Evolutionary conservation across 2,329 filamentous ascomycete genomes (phyloP), one percentile per base, ranked within the genome.

Genomic region (Rutstroemia sp.): DNA sequence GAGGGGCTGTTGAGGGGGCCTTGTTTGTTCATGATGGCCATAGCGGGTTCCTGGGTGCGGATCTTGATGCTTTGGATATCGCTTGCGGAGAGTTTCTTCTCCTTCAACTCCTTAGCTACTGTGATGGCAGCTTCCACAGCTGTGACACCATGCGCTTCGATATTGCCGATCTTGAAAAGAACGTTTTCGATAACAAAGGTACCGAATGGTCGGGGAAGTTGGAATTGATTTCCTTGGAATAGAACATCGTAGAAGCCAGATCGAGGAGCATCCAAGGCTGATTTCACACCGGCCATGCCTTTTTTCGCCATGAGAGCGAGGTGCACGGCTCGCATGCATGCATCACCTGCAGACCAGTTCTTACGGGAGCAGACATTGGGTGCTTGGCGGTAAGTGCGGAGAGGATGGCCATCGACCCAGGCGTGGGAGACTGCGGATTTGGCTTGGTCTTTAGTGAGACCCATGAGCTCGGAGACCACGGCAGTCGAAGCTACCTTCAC

Each of bases 261-360:
- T 14, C 65, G 64, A 3, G 65, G 57, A 1, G 65, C 59, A 5
- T 65, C 70, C 45, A 75, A 60, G 1, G 65, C 67, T 0, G 64
- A 66, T 4, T 62, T 60, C 2, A 64, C 63, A 8, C 71, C 71
- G 1, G 58, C 51, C 54, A 73, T 68, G 5, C 68, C 65, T 4
- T 60, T 51, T 16, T 54, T 54, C 0, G 65, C 65, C 0, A 74
- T 58, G 2, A 71, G 56, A 1, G 67, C 67, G 12, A 74, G 60
- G 23, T 74, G 71, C 4, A 75, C 70, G 7, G 72, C 73, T 27
- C 71, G 66, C 62, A 70, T 71, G 37, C 70, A 70, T 1, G 73
- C 72, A 61, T 74, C 71, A 1, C 71, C 73, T 0, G 67, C 72
- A 2, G 73, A 72, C 74, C 73, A 75, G 0, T 73, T 73, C 59